A percentile compares a stretch with the other conserved stretches of the same genome.
These are phyloP conservation scores for Furculomyces boomerangus DNA, from an alignment of 371 early-diverging fungal species.

Conservation along the genomic window DNA sequence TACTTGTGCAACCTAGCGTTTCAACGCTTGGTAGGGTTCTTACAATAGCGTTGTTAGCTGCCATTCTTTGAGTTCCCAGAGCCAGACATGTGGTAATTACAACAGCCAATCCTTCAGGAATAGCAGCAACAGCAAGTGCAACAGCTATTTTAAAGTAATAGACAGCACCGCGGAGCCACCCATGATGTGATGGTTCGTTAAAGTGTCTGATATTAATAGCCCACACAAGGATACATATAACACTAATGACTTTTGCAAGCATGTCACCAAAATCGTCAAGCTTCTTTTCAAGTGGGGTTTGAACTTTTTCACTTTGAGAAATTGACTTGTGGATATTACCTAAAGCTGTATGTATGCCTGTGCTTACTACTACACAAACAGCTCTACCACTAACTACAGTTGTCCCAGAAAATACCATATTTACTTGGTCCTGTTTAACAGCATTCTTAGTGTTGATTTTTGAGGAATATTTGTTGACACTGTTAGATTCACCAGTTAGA, in stretches of 20 bases:
- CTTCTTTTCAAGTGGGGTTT: conserved; percentile 85
- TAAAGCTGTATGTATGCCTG: conserved; percentile 76
- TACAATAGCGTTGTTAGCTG: conserved; percentile 59
- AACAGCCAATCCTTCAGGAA: conserved; percentile 89
- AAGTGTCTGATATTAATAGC: conserved; percentile 91
- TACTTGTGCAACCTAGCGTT: conserved; percentile 74
- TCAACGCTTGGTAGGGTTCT: conserved; percentile 79
- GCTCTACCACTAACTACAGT: conserved; percentile 88
- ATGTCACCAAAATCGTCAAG: conserved; percentile 94
- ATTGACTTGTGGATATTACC: conserved; percentile 86
- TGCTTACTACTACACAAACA: conserved; percentile 68
- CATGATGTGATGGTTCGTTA: conserved; percentile 69
- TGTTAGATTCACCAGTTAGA: conserved; percentile 91
- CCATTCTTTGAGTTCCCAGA: conserved; percentile 74
- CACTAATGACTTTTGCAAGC: conserved; percentile 83
- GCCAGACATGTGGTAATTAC: conserved; percentile 75
- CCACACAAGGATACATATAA: conserved; percentile 94
- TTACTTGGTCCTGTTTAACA: conserved; percentile 87
- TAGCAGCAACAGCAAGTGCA: conserved; percentile 97
- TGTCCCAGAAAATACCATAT: conserved; percentile 91
- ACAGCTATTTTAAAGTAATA: conserved; percentile 96
- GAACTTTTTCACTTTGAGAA: conserved; percentile 63
- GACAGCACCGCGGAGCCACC: conserved; percentile 79
- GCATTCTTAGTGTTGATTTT: conserved; percentile 43
- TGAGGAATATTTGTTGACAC: conserved; percentile 60